Evolutionary conservation across 805 yeast genomes (phyloP).

Genomic region (Candida hispaniensis): DNA sequence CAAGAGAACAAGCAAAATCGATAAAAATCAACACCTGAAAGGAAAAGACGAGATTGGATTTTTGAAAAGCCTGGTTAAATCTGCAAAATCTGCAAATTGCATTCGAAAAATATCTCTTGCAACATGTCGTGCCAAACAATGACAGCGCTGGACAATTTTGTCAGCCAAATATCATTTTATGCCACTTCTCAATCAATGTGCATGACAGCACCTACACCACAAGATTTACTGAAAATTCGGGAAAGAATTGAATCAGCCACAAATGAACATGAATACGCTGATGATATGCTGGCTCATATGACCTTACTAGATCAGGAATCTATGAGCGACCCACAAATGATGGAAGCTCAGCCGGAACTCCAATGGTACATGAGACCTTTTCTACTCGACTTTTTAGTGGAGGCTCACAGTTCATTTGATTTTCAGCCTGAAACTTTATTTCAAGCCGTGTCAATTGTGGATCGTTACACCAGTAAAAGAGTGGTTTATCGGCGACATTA

Average conservation of each 20-base stretch:
- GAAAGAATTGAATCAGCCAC: conserved; percentile 9
- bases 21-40: no score
- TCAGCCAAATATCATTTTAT: no score
- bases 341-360: conserved; percentile 81
- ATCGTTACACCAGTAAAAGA: conserved; percentile 81
- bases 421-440: conserved; percentile 57
- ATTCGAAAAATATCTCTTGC: no score
- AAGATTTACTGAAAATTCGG: conserved; percentile 11
- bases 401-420: conserved; percentile 47
- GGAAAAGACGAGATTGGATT: no score
- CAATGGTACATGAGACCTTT: conserved; percentile 60
- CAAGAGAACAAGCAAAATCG: no score
- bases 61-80: no score
- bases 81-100: no score
- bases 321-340: conserved; percentile 49
- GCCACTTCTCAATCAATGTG: no score
- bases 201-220: no score
- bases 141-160: no score
- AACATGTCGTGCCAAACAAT: no score
- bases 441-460: conserved; percentile 66
- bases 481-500: conserved; percentile 77
- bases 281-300: conserved; percentile 31
- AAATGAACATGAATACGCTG: conserved; percentile 27
- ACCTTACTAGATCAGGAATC: conserved; percentile 27
- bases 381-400: conserved; percentile 69